Evolutionary conservation across 1,284 basidiomycete species (phyloP).

Genomic region (Ustilago esculenta): DNA sequence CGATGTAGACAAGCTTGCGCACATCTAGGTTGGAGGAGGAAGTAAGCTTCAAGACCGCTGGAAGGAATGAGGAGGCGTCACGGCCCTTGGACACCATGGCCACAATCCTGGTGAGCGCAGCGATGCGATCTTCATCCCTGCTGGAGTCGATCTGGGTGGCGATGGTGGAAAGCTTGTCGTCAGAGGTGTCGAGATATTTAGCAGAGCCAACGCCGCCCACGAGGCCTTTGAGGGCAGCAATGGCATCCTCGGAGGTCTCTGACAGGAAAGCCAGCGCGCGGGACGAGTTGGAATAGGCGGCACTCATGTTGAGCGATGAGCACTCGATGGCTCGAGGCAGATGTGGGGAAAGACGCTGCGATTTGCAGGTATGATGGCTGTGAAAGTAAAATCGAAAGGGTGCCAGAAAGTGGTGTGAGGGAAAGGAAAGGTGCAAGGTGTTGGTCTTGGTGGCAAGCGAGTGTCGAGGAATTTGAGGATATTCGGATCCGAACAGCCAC

Average conservation of each 20-base stretch:
- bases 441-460: slow-evolving; percentile 16
- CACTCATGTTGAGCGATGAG: slow-evolving; percentile 29
- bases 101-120: slow-evolving; percentile 59
- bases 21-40: slow-evolving; percentile 77
- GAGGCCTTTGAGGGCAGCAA: slow-evolving; percentile 57
- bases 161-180: slow-evolving; percentile 54
- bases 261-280: slow-evolving; percentile 60
- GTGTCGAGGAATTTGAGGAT: too few relatives aligned
- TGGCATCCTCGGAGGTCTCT: slow-evolving; percentile 63
- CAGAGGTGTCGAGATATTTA: slow-evolving; percentile 59
- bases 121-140: slow-evolving; percentile 57
- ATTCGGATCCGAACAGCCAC: neutral
- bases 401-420: neutral
- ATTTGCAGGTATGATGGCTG: too few relatives aligned
- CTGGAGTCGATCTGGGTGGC: slow-evolving; percentile 57
- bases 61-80: slow-evolving; percentile 82
- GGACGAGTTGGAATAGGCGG: slow-evolving; percentile 57
- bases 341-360: neutral
- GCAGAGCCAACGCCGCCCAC: slow-evolving; percentile 56
- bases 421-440: neutral
- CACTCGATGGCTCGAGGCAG: neutral
- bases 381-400: neutral
- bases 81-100: slow-evolving; percentile 86
- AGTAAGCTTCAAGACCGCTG: slow-evolving; percentile 62
- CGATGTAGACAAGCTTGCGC: slow-evolving; percentile 96